phyloP scores from a whole-genome alignment of 176 grass and related monocot species.

The Ensete ventricosum region DNA sequence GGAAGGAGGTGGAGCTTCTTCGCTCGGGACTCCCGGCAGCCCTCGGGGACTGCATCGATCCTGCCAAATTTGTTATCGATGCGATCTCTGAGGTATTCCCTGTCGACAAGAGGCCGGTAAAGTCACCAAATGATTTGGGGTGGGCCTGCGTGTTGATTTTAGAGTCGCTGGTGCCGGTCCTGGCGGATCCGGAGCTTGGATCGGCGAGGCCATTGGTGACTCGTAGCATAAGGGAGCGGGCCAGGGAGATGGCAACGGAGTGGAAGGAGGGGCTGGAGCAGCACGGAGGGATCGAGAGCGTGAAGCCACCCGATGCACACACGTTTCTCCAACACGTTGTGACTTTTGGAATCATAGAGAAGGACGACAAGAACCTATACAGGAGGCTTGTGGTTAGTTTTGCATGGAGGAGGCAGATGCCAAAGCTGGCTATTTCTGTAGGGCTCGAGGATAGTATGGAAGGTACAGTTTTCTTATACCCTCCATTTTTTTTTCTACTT shows the following conservation, averaged over 20 bases:
- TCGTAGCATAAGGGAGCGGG: slow-evolving; percentile 29
- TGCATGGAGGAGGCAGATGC: slow-evolving; percentile 82
- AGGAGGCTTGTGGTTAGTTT: slow-evolving; percentile 59
- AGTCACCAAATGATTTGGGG: slow-evolving; percentile 54
- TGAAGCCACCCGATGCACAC: slow-evolving; percentile 66
- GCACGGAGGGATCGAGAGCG: slow-evolving; percentile 57
- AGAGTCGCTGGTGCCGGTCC: slow-evolving; percentile 51
- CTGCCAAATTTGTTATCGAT: slow-evolving; percentile 65
- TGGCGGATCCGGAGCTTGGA: slow-evolving; percentile 51
- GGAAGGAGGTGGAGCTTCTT: slow-evolving; percentile 65
- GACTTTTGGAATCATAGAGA: slow-evolving; percentile 51
- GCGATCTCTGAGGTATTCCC: slow-evolving; percentile 63
- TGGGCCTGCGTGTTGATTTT: slow-evolving; percentile 91
- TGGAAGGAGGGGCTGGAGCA: slow-evolving; percentile 52
- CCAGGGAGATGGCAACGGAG: slow-evolving; percentile 39
- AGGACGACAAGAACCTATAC: slow-evolving; percentile 54
- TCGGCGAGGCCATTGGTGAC: slow-evolving; percentile 41
- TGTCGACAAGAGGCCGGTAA: slow-evolving; percentile 44
- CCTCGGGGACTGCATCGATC: slow-evolving; percentile 62
- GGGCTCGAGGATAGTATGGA: slow-evolving; percentile 69
- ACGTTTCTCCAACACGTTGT: slow-evolving; percentile 61
- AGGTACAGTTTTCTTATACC: slow-evolving; percentile 28
- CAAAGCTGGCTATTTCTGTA: slow-evolving; percentile 50
- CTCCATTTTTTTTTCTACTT: not conserved
- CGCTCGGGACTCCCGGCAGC: slow-evolving; percentile 40